Evolutionary conservation across 768 basidiomycete species (phyloP).

Genomic region (Mycena galopus): DNA sequence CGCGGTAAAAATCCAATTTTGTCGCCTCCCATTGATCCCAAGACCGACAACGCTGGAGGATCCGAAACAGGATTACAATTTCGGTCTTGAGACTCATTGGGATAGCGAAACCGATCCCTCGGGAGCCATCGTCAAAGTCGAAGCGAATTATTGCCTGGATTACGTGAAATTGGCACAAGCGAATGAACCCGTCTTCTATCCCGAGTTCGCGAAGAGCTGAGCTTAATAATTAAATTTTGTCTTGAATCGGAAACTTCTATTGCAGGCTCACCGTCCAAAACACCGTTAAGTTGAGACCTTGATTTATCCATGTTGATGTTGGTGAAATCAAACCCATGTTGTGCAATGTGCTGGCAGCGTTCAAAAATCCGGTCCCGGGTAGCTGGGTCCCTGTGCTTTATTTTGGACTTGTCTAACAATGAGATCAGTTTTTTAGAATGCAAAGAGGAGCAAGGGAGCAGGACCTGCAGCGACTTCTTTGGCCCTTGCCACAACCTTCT

Average conservation of each 20-base stretch:
- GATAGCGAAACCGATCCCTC: conserved; percentile 12
- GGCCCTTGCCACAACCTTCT: neutral
- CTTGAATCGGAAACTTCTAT: neutral
- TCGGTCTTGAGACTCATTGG: neutral
- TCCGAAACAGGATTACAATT: conserved; percentile 11
- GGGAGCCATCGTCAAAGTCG: neutral
- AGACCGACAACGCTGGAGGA: conserved; percentile 11
- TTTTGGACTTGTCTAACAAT: neutral
- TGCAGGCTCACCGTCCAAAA: neutral
- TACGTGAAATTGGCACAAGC: conserved; percentile 26
- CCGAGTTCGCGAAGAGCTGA: neutral
- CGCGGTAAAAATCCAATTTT: no score
- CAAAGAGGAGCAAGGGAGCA: no score
- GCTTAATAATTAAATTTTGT: neutral
- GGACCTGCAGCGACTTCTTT: conserved; percentile 1
- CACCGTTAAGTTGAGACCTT: neutral
- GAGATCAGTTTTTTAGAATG: no score
- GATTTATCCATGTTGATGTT: conserved; percentile 18
- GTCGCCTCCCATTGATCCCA: conserved; percentile 2
- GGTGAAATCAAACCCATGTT: conserved; percentile 1
- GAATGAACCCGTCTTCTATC: neutral
- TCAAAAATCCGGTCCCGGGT: neutral
- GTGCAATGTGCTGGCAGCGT: neutral
- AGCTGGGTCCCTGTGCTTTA: neutral
- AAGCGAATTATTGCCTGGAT: neutral